Base-by-base conservation (phyloP, 441 rosid species). In the Croton setiger region DNA sequence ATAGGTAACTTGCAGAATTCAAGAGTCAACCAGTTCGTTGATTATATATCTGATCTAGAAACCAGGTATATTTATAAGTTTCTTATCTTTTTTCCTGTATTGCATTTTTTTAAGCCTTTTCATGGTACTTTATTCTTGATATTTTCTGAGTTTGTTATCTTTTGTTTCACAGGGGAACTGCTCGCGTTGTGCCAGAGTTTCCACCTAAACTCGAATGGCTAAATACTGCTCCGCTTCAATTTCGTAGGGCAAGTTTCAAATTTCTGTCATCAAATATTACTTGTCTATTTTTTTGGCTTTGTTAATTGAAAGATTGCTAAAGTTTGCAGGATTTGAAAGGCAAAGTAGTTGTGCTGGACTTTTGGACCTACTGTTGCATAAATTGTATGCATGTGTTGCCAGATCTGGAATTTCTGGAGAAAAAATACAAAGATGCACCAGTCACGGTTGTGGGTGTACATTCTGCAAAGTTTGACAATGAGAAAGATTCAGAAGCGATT, bases 331-430 rank as follows among this genome's bases (percentile, higher is more conserved):
- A 86, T 75, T 73, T 95, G 84, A 82, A 79, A 78, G 99, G 98
- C 74, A 95, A 88, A 80, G 95, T 92, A 75, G 99, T 90, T 66
- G 73, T 95, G 68, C 89, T 95, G 81, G 98, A 95, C 70, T 95
- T 95, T 80, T 92, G 99, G 99, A 95, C 99, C 18, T 95, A 95
- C 75, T 92, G 99, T 70, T 92, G 97, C 74, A 90, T 95, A 86
- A 92, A 92, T 66, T 92, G 99, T 66, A 90, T 95, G 92, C 99
- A 95, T 47, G 96, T 92, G 69, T 70, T 92, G 72, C 99, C 95
- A 39, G 99, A 95, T 83, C 79, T 92, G 31, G 99, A 84, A 68
- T 90, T 72, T 79, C 74, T 95, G 85, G 99, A 95, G 88, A 85
- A 87, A 63, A 95, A 92, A 74, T 95, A 92, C 86, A 88, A 86